Conservation (phyloP, 2,329 filamentous ascomycete species). For the Fusarium anguioides region DNA sequence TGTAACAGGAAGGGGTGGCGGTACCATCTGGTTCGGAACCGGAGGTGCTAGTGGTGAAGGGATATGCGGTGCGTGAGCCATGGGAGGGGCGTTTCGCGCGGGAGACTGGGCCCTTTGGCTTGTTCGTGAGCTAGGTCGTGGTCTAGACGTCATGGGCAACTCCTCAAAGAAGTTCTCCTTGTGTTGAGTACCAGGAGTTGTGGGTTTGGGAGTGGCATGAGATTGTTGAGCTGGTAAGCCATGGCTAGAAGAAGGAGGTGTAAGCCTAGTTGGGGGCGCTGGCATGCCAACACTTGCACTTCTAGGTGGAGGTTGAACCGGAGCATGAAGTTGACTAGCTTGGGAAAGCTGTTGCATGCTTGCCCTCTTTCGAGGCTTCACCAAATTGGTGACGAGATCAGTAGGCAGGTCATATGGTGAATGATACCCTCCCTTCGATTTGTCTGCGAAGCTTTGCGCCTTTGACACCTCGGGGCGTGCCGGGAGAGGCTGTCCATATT, state of each 20-base stretch:
- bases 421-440: slow-evolving; percentile 89
- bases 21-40: slow-evolving; percentile 34
- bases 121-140: slow-evolving; percentile 70
- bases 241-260: slow-evolving; percentile 52
- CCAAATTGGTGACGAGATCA: slow-evolving; percentile 68
- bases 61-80: slow-evolving; percentile 38
- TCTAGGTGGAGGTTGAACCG: slow-evolving; percentile 60
- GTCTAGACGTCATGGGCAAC: slow-evolving; percentile 70
- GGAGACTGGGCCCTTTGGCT: slow-evolving; percentile 59
- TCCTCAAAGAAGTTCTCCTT: slow-evolving; percentile 81
- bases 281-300: slow-evolving; percentile 68
- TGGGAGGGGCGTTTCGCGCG: slow-evolving; percentile 48
- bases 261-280: slow-evolving; percentile 41
- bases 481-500: slow-evolving; percentile 53
- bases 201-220: slow-evolving; percentile 51
- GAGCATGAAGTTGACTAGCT: slow-evolving; percentile 53
- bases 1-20: slow-evolving; percentile 27
- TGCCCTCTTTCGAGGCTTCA: slow-evolving; percentile 74
- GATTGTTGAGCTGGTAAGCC: slow-evolving; percentile 47
- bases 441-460: slow-evolving; percentile 88
- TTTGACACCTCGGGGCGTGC: slow-evolving; percentile 61
- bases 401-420: slow-evolving; percentile 96
- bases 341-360: slow-evolving; percentile 67
- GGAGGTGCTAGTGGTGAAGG: slow-evolving; percentile 44
- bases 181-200: slow-evolving; percentile 50